Evolutionary conservation across 441 rosid genomes (phyloP).

Genomic region (Populus hybrid): DNA sequence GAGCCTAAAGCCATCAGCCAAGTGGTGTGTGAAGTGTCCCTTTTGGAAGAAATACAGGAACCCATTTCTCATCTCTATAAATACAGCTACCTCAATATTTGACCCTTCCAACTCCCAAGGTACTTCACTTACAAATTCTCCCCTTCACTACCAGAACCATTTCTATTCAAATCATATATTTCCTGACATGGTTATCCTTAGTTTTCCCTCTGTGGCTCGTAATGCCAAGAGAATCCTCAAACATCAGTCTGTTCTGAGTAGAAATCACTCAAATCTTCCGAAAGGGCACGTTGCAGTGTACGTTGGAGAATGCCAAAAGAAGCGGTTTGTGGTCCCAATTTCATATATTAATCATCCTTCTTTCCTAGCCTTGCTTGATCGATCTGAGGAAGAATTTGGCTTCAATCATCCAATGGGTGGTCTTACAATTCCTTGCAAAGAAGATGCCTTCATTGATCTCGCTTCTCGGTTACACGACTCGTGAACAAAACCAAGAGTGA

Average conservation of each 20-base stretch:
- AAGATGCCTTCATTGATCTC: constrained; percentile 15
- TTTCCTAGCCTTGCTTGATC: constrained; percentile 12
- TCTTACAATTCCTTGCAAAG: constrained; percentile 22
- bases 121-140: background rate
- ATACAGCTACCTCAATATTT: background rate
- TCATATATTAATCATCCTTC: constrained; percentile 3
- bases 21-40: background rate
- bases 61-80: background rate
- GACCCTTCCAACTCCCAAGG: background rate
- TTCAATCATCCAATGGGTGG: constrained; percentile 17
- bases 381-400: background rate
- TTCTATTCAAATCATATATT: background rate
- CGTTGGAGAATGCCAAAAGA: background rate
- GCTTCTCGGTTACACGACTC: background rate
- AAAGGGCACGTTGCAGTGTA: background rate
- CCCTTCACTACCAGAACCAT: background rate
- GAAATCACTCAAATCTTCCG: background rate
- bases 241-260: background rate
- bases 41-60: background rate
- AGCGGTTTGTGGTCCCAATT: background rate
- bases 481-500: background rate
- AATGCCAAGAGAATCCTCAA: background rate
- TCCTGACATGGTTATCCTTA: background rate
- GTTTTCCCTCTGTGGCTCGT: background rate
- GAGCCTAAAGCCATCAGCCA: background rate